Evolutionary conservation across 2,329 filamentous ascomycete species (phyloP).

Genomic region (Microcyclospora tardicrescens): DNA sequence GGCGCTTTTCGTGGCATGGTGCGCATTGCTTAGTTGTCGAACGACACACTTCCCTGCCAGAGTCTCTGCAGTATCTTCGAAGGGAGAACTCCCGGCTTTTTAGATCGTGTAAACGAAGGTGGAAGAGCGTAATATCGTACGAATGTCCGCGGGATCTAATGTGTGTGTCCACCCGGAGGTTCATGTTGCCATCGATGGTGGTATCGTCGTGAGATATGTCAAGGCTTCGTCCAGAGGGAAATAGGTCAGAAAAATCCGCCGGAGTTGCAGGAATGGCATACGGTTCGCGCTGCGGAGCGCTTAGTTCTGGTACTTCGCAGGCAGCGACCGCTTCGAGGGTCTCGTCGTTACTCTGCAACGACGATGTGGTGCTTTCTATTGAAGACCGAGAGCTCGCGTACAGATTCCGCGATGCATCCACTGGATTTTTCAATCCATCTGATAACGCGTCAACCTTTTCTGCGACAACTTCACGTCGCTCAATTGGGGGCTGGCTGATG

Average conservation of each 20-base stretch:
- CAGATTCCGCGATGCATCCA: no score
- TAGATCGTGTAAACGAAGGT: conserved; percentile 88
- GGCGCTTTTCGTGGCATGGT: conserved; percentile 34
- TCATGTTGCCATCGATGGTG: conserved; percentile 90
- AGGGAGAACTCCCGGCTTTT: conserved; percentile 78
- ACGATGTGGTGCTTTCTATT: conserved; percentile 69
- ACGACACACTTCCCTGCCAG: conserved; percentile 84
- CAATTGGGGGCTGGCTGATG: conserved; percentile 10
- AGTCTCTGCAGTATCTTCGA: conserved; percentile 81
- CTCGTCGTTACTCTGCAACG: conserved; percentile 49
- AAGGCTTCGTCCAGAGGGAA: conserved; percentile 70
- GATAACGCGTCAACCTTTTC: no score
- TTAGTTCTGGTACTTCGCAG: conserved; percentile 48
- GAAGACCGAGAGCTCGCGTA: conserved; percentile 43
- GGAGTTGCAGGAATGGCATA: conserved; percentile 55
- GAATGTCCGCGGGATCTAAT: conserved; percentile 44
- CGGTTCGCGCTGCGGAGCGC: conserved; percentile 45
- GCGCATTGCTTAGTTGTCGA: conserved; percentile 57
- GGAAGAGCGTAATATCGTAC: conserved; percentile 63
- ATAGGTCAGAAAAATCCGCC: conserved; percentile 68
- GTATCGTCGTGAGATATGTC: conserved; percentile 82
- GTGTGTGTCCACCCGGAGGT: conserved; percentile 74
- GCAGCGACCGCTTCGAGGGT: conserved; percentile 33
- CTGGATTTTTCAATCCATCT: no score
- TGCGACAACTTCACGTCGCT: conserved; percentile 9